phyloP scores from a whole-genome alignment of 2,329 filamentous ascomycete genomes.

The Clarireedia hainanense region DNA sequence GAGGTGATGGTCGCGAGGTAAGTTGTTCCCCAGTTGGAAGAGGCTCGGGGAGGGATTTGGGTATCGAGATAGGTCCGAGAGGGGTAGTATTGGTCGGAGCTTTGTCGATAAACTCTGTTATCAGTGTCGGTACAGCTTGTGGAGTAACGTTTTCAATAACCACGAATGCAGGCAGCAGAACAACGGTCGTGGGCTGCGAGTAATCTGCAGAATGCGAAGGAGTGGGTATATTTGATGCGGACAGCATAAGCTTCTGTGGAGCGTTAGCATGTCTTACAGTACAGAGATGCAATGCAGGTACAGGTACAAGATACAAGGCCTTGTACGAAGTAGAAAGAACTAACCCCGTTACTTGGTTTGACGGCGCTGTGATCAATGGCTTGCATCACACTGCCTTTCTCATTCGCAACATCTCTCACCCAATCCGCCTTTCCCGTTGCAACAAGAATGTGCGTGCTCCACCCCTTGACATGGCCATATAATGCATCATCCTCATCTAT shows the following conservation, averaged over 20 bases:
- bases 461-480: slow-evolving; percentile 79
- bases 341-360: slow-evolving; percentile 60
- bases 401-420: slow-evolving; percentile 81
- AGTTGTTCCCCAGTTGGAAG: slow-evolving; percentile 34
- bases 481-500: slow-evolving; percentile 72
- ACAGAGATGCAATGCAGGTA: slow-evolving; percentile 12
- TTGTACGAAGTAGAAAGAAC: slow-evolving; percentile 20
- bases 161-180: slow-evolving; percentile 79
- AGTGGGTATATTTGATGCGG: slow-evolving; percentile 82
- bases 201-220: slow-evolving; percentile 58
- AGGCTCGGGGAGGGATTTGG: slow-evolving; percentile 28
- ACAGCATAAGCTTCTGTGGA: slow-evolving; percentile 75
- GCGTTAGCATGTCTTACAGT: slow-evolving; percentile 2
- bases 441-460: slow-evolving; percentile 83
- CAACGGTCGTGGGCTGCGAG: slow-evolving; percentile 64
- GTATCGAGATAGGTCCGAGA: slow-evolving; percentile 52
- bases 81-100: slow-evolving; percentile 64
- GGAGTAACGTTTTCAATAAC: slow-evolving; percentile 80
- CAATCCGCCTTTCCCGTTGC: slow-evolving; percentile 96
- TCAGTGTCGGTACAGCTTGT: slow-evolving; percentile 60
- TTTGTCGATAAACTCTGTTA: slow-evolving; percentile 60
- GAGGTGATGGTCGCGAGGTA: slow-evolving; percentile 61
- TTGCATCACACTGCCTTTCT: slow-evolving; percentile 79
- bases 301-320: background rate
- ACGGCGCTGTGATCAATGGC: slow-evolving; percentile 51